Evolutionary conservation across 345 rosid species (phyloP).

Genomic region (Boechera stricta): DNA sequence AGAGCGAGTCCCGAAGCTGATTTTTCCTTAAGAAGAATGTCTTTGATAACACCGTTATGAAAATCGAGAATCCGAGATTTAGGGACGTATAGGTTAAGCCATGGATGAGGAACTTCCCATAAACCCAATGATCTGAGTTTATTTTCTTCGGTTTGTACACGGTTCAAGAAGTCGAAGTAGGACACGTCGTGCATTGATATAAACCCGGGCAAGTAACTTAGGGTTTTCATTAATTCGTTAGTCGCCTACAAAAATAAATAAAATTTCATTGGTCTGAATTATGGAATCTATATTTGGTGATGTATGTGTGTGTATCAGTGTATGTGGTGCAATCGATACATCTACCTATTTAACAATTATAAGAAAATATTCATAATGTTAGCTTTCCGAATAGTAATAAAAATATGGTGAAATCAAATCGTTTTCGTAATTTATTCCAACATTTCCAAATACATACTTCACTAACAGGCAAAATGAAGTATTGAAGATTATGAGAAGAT

Average conservation of each 20-base stretch:
- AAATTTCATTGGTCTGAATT: not conserved
- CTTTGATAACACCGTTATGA: slow-evolving; percentile 63
- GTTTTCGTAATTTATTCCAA: too few relatives aligned
- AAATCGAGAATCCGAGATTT: slow-evolving; percentile 67
- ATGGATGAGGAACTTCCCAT: slow-evolving; percentile 99
- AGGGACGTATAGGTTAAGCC: slow-evolving; percentile 94
- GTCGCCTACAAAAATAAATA: slow-evolving; percentile 47
- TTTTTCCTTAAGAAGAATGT: slow-evolving; percentile 64
- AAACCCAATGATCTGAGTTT: slow-evolving; percentile 74
- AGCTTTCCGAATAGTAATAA: too few relatives aligned
- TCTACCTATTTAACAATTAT: too few relatives aligned
- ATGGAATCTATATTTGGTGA: slow-evolving; percentile 45
- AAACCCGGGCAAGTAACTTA: slow-evolving; percentile 49
- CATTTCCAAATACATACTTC: not conserved
- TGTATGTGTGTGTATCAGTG: not conserved
- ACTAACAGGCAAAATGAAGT: not conserved
- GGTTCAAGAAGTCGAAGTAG: slow-evolving; percentile 74
- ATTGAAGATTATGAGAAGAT: not conserved
- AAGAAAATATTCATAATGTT: too few relatives aligned
- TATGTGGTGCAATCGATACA: not conserved
- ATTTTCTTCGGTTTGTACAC: slow-evolving; percentile 74
- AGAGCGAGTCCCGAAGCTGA: slow-evolving; percentile 66
- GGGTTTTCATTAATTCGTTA: slow-evolving; percentile 39
- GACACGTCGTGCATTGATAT: slow-evolving; percentile 68
- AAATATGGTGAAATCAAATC: too few relatives aligned